Percentiles rank a stretch among this genome's conserved stretches.
phyloP scores from a whole-genome alignment of 1,284 basidiomycete species.

The Vanrija pseudolonga region DNA sequence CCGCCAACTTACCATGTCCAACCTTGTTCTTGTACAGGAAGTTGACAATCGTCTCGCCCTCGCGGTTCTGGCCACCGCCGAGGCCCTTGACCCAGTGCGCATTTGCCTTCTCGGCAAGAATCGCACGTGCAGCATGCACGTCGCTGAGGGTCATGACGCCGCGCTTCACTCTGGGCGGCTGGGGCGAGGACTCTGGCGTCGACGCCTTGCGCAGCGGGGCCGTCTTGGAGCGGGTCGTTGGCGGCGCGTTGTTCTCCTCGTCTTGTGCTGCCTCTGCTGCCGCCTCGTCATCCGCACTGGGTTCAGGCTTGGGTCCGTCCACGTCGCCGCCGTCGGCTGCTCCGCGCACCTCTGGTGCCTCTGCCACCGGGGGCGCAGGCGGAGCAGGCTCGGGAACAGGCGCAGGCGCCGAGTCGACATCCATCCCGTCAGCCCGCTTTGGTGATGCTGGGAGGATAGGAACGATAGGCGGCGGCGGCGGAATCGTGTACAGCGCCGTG shows the following conservation, averaged over 20 bases:
- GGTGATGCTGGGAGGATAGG: conserved; percentile 11
- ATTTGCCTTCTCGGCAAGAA: conserved; percentile 46
- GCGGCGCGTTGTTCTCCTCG: conserved; percentile 20
- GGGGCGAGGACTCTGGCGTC: conserved; percentile 19
- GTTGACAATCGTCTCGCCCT: conserved; percentile 46
- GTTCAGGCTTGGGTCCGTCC: not conserved
- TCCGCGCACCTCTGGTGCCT: not conserved
- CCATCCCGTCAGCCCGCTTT: not conserved
- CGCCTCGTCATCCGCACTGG: not conserved
- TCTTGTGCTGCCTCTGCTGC: conserved; percentile 6
- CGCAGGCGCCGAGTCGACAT: not conserved
- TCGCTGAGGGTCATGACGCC: conserved; percentile 45
- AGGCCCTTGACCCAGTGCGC: conserved; percentile 46
- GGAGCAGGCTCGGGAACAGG: not conserved
- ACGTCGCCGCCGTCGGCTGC: not conserved
- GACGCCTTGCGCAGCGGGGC: conserved; percentile 26
- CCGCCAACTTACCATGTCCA: conserved; percentile 39
- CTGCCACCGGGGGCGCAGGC: not conserved
- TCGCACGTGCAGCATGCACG: conserved; percentile 36
- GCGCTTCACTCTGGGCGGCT: conserved; percentile 24
- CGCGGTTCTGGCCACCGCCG: conserved; percentile 47
- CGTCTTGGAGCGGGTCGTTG: conserved; percentile 43
- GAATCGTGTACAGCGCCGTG: conserved; percentile 31
- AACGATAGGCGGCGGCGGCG: conserved; percentile 22
- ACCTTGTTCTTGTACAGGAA: conserved; percentile 49